These are phyloP conservation scores for Populus hybrid DNA, from an alignment of 441 rosid genomes.

Conservation along the genomic window DNA sequence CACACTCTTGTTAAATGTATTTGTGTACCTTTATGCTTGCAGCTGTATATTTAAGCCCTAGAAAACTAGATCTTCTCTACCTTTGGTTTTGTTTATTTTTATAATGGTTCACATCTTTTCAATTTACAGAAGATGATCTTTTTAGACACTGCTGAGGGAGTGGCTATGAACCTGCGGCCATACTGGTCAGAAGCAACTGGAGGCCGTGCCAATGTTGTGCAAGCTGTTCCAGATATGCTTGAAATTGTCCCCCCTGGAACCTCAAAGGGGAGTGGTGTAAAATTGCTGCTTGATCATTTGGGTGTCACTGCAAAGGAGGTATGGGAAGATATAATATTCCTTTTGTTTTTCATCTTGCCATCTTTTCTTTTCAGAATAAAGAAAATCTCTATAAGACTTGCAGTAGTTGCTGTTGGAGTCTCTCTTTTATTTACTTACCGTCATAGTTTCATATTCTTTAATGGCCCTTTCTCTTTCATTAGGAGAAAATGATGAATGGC, in stretches of 20 bases:
- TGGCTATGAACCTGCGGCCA: too few species aligned
- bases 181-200: too few species aligned
- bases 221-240: background rate
- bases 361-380: background rate
- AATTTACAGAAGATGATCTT: too few species aligned
- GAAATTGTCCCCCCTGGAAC: constrained; percentile 83
- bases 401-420: background rate
- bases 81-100: too few species aligned
- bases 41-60: too few species aligned
- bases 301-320: constrained; percentile 29
- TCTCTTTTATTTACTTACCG: background rate
- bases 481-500: background rate
- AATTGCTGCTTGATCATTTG: constrained; percentile 66
- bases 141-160: too few species aligned
- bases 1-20: too few species aligned
- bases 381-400: background rate
- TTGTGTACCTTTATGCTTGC: too few species aligned
- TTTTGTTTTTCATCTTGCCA: background rate
- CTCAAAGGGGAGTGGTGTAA: constrained; percentile 82
- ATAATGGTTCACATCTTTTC: too few species aligned
- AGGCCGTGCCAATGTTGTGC: too few species aligned
- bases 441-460: background rate
- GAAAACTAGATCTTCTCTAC: too few species aligned
- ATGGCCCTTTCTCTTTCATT: background rate
- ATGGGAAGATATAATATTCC: background rate